Evolutionary conservation across 1,284 basidiomycete species (phyloP).

Genomic region (Cryptococcus depauperatus): DNA sequence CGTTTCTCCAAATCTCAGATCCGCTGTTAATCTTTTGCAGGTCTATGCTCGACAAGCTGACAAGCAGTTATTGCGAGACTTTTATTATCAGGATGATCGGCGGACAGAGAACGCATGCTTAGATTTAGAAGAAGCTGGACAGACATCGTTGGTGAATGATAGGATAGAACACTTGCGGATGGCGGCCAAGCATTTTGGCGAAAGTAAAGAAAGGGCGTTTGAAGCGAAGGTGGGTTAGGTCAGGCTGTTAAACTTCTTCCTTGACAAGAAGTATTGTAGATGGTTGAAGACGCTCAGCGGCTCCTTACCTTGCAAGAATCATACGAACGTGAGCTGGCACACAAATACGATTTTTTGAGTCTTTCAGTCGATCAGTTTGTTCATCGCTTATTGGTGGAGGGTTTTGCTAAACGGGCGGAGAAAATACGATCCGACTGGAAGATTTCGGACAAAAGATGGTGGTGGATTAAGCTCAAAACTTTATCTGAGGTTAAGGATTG

Average conservation of each 20-base stretch:
- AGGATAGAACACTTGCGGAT: slow-evolving; percentile 65
- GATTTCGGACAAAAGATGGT: slow-evolving; percentile 81
- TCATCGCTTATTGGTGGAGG: slow-evolving; percentile 62
- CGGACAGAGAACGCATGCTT: slow-evolving; percentile 83
- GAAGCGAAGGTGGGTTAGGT: slow-evolving; percentile 67
- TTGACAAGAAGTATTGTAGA: slow-evolving; percentile 48
- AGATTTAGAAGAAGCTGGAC: slow-evolving; percentile 69
- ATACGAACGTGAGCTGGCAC: slow-evolving; percentile 75
- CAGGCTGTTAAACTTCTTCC: not conserved
- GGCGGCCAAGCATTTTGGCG: slow-evolving; percentile 85
- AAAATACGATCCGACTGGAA: slow-evolving; percentile 78
- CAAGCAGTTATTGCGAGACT: slow-evolving; percentile 83
- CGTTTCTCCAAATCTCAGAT: slow-evolving; percentile 57
- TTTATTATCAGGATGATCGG: slow-evolving; percentile 96
- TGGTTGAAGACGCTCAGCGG: slow-evolving; percentile 76
- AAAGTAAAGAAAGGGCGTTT: slow-evolving; percentile 82
- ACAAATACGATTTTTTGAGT: slow-evolving; percentile 67
- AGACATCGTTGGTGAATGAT: slow-evolving; percentile 58
- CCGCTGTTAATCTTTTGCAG: slow-evolving; percentile 68
- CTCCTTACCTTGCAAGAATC: slow-evolving; percentile 73
- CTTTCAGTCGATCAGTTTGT: slow-evolving; percentile 77
- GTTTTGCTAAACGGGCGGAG: slow-evolving; percentile 75
- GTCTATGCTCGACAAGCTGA: slow-evolving; percentile 86
- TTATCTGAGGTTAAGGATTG: slow-evolving; percentile 71
- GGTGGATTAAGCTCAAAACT: slow-evolving; percentile 81